Evolutionary conservation across 768 basidiomycete species (phyloP).

Genomic region (Lactarius sanguifluus): DNA sequence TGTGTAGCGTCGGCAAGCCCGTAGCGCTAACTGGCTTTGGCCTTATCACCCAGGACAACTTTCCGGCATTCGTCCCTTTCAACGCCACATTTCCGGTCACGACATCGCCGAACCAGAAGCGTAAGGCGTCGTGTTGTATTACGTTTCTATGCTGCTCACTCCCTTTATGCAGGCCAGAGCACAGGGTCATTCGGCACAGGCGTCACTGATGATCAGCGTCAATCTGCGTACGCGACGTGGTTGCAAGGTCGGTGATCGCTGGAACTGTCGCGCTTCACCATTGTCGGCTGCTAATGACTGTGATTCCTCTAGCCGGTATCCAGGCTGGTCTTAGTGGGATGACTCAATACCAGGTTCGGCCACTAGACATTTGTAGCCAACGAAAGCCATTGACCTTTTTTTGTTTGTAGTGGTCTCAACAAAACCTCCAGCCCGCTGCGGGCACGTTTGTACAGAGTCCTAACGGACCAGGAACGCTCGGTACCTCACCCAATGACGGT

Average conservation of each 20-base stretch:
- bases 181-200: conserved; percentile 1
- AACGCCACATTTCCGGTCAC: conserved; percentile 28
- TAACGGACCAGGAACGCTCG: conserved; percentile 8
- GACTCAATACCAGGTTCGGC: conserved; percentile 26
- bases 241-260: conserved; percentile 14
- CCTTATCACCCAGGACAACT: conserved; percentile 35
- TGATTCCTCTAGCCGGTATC: conserved; percentile 6
- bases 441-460: conserved; percentile 24
- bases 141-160: neutral
- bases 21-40: conserved; percentile 35
- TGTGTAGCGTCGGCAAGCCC: conserved; percentile 38
- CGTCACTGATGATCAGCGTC: conserved; percentile 12
- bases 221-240: conserved; percentile 20
- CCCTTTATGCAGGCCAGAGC: conserved; percentile 20
- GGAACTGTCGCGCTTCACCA: neutral
- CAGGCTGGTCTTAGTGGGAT: conserved; percentile 18
- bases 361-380: neutral
- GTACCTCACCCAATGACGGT: conserved; percentile 26
- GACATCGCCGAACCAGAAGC: conserved; percentile 4
- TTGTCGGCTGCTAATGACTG: neutral
- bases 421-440: neutral
- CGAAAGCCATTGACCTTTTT: neutral
- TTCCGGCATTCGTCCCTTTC: conserved; percentile 36
- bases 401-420: conserved; percentile 22
- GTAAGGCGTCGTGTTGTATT: conserved; percentile 2